A percentile compares a stretch with the other conserved stretches of the same genome.
phyloP scores from a whole-genome alignment of 129 eudicot species.

The Smallanthus sonchifolius region DNA sequence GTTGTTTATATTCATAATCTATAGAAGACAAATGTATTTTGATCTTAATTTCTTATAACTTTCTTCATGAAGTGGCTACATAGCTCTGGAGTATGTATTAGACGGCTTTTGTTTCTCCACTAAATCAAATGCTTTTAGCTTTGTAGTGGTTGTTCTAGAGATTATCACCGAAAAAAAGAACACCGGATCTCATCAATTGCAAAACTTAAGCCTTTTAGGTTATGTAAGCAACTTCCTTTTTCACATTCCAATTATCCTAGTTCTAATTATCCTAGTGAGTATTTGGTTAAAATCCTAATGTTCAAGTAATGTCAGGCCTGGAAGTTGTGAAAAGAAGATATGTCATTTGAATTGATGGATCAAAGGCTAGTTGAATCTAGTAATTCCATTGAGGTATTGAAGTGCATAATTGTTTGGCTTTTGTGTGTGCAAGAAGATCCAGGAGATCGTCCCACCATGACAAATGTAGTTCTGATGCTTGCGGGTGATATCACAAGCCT shows the following conservation, averaged over 20 bases:
- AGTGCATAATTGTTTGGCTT: slow-evolving; percentile 39
- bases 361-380: slow-evolving; percentile 27
- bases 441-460: slow-evolving; percentile 45
- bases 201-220: slow-evolving; percentile 31
- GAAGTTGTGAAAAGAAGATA: slow-evolving; percentile 40
- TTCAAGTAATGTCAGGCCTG: slow-evolving; percentile 21
- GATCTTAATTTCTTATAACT: not conserved
- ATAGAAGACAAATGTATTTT: not conserved
- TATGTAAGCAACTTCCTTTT: slow-evolving; percentile 30
- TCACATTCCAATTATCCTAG: no score
- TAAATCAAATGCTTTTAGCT: slow-evolving; percentile 47
- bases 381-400: slow-evolving; percentile 23
- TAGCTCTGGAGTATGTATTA: slow-evolving; percentile 42
- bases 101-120: slow-evolving; percentile 40
- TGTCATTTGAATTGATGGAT: slow-evolving; percentile 29
- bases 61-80: slow-evolving; percentile 27
- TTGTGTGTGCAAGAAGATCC: no score
- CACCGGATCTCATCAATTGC: slow-evolving; percentile 22
- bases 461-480: slow-evolving; percentile 39
- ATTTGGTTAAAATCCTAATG: not conserved
- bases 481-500: slow-evolving; percentile 28
- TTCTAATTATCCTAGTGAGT: not conserved
- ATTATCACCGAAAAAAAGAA: slow-evolving; percentile 39
- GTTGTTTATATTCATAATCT: not conserved
- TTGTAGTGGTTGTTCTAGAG: slow-evolving; percentile 46